Base-by-base conservation (phyloP, 192 early-diverging fungal species). In the Coemansia sp. region DNA sequence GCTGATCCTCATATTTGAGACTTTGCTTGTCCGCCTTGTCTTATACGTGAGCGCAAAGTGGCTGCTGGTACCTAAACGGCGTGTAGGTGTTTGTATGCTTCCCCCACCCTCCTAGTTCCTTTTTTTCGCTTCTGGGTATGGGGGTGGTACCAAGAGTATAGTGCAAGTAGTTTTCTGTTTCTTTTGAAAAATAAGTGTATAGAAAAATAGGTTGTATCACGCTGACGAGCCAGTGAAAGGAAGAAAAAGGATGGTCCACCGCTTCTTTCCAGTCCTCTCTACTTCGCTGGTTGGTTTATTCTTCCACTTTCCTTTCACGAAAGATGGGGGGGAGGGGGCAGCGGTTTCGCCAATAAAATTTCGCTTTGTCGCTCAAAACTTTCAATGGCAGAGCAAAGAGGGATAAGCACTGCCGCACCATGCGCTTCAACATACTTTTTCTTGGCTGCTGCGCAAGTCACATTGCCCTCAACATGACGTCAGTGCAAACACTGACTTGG, bases 1-100 rank as follows among this genome's bases (percentile, higher is more conserved):
- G 7, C 51, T 41, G 7, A 54, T 62, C 50, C 19, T 62, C 60
- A 62, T 62, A 23, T 34, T 44, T 44, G 38, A 4, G 38, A 44
- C 38, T 44, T 16, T 44, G 38, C 38, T 44, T 44, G 38, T 44
- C 38, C 38, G 16, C 38, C 38, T 44, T 44, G 14, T 44, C 3
- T 16, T 44, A 44, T 44, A 44, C 0, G 38, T 44, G 14, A 44
- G 38, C 16, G 38, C 38, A 44, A 44, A 44, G 14, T 44, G 38
- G 38, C 38, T 44, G 9, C 38, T 44, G 3, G 12, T 2, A 9
- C 38, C 3, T 44, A 44, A 9, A 14, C 38, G 38, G 14, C 38
- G 38, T 44, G 12, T 16, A 44, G 4, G 38, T 44, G 38, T 44
- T 44, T 44, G 12, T 44, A 44, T 44, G 14, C 12, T 44, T 44